A percentile compares a stretch with the other conserved stretches of the same genome.
phyloP scores from a whole-genome alignment of 345 rosid species.

The Ceriops zippeliana region DNA sequence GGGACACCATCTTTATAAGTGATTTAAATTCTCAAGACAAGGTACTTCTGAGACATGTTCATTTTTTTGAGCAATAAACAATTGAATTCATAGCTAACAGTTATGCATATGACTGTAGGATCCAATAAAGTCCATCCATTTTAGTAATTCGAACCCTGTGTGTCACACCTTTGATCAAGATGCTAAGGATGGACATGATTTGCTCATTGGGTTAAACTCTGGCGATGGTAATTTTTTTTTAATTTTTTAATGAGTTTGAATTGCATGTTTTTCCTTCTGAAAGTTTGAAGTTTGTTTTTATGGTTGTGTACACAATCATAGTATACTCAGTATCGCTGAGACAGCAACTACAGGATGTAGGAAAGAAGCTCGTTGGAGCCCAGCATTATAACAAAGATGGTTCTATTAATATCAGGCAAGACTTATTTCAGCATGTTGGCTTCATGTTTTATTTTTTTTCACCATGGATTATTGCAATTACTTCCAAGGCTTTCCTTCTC shows the following conservation, averaged over 20 bases:
- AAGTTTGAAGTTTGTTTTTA: constrained; percentile 22
- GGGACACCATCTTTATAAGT: constrained; percentile 87
- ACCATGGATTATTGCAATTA: not conserved
- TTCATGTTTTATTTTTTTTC: not conserved
- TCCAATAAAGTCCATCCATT: constrained; percentile 95
- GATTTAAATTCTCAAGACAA: constrained; percentile 98
- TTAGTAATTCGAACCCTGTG: constrained; percentile 85
- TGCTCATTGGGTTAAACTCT: constrained; percentile 83
- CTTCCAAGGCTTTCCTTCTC: not conserved
- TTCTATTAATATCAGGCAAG: constrained; percentile 75
- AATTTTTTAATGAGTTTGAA: constrained; percentile 14
- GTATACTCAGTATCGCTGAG: constrained; percentile 86
- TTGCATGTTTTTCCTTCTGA: constrained; percentile 14
- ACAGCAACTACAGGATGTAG: constrained; percentile 85
- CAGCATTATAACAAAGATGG: constrained; percentile 88
- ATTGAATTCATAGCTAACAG: constrained; percentile 17
- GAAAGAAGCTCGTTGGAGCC: constrained; percentile 84
- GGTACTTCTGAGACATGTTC: constrained; percentile 38
- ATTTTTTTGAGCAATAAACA: not conserved
- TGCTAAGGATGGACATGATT: constrained; percentile 98
- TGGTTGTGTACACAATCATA: constrained; percentile 39
- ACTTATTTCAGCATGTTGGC: constrained; percentile 1
- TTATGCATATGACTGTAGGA: constrained; percentile 54
- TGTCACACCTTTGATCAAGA: constrained; percentile 96
- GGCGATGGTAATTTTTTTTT: constrained; percentile 73